Conservation (phyloP, 345 rosid genomes). For the Carallia pectinifolia region DNA sequence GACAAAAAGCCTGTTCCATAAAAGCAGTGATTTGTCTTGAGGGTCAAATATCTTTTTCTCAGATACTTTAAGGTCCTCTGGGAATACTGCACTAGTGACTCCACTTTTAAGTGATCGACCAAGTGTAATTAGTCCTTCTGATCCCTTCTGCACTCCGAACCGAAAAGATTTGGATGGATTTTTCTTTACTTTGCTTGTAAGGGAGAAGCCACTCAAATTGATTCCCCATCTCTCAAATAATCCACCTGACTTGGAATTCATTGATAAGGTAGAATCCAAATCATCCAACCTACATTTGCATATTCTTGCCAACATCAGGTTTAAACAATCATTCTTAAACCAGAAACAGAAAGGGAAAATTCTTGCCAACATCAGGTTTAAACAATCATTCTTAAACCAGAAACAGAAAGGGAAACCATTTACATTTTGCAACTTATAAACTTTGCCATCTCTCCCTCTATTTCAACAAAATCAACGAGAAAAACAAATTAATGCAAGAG, state of each 20-base stretch:
- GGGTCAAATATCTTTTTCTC: constrained; percentile 71
- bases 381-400: not conserved
- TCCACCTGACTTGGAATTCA: constrained; percentile 36
- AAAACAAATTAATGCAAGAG: not conserved
- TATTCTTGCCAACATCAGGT: constrained; percentile 4
- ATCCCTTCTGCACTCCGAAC: constrained; percentile 53
- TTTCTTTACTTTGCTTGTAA: constrained; percentile 32
- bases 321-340: not conserved
- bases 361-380: constrained; percentile 2
- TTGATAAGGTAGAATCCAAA: constrained; percentile 54
- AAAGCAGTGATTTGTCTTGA: constrained; percentile 68
- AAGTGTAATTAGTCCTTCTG: constrained; percentile 54
- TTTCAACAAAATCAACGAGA: not conserved
- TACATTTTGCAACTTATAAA: not conserved
- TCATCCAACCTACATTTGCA: constrained; percentile 62
- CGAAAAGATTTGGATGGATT: constrained; percentile 53
- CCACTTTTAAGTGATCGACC: constrained; percentile 50
- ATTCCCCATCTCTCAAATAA: constrained; percentile 41
- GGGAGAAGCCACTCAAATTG: constrained; percentile 34
- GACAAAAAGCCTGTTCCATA: constrained; percentile 79
- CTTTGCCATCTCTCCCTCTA: too few relatives aligned
- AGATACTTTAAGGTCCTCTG: constrained; percentile 72
- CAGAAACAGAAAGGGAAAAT: not conserved
- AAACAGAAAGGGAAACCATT: not conserved
- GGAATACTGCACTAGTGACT: constrained; percentile 66